Conservation (phyloP, 306 rosid genomes). For the Inga laurina region DNA sequence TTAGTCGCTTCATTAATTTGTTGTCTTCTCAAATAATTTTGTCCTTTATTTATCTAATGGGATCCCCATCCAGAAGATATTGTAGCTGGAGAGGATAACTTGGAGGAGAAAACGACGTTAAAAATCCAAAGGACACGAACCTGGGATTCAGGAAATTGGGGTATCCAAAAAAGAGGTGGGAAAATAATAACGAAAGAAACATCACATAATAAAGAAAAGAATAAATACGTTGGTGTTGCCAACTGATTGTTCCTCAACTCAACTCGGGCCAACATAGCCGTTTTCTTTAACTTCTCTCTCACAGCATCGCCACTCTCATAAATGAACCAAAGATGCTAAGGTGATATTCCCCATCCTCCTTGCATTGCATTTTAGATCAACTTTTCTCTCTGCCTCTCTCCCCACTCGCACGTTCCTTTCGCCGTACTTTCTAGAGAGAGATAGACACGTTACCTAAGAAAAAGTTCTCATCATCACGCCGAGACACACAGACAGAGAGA, state of each 20-base stretch:
- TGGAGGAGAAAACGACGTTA: neutral
- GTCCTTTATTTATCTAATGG: neutral
- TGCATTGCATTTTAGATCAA: constrained; percentile 7
- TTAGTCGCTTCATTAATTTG: too few relatives aligned
- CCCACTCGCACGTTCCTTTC: constrained; percentile 35
- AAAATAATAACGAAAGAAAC: neutral
- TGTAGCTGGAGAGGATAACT: neutral
- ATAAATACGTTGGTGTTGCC: constrained; percentile 49
- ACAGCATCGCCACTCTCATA: constrained; percentile 6
- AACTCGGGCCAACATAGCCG: constrained; percentile 41
- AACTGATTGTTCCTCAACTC: constrained; percentile 18
- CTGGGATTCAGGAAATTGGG: constrained; percentile 24
- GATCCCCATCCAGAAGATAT: neutral
- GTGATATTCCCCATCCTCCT: neutral
- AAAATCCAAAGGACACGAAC: constrained; percentile 16
- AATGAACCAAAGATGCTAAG: constrained; percentile 12
- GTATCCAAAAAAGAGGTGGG: constrained; percentile 21
- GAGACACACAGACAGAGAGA: neutral
- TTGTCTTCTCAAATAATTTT: too few relatives aligned
- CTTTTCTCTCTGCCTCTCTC: constrained; percentile 20
- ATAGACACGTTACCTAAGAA: constrained; percentile 2
- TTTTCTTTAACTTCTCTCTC: constrained; percentile 44
- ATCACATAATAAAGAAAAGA: constrained; percentile 36
- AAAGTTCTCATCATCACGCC: constrained; percentile 34
- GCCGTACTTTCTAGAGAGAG: constrained; percentile 39